phyloP scores from a whole-genome alignment of 768 basidiomycete species.

The Termitomyces sp. region DNA sequence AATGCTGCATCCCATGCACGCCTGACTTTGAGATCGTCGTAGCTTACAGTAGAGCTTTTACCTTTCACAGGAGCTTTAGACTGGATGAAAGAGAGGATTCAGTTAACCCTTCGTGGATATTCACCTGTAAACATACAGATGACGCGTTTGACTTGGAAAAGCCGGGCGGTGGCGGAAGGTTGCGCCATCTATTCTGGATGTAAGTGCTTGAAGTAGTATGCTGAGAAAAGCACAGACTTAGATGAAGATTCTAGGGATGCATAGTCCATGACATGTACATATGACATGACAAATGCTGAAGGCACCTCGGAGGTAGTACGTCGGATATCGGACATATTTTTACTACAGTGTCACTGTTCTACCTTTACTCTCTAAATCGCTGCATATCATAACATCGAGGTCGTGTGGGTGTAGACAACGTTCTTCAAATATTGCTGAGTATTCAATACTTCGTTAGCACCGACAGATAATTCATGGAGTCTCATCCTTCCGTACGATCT shows the following conservation, averaged over 20 bases:
- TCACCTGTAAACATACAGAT: conserved; percentile 22
- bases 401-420: not conserved
- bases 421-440: not conserved
- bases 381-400: not conserved
- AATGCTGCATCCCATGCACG: conserved; percentile 86
- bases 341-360: not conserved
- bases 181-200: conserved; percentile 43
- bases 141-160: conserved; percentile 42
- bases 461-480: conserved; percentile 12
- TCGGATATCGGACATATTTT: conserved; percentile 10
- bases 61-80: conserved; percentile 33
- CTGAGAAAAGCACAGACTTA: conserved; percentile 19
- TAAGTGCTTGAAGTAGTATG: not conserved
- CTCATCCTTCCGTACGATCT: conserved; percentile 18
- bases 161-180: conserved; percentile 63
- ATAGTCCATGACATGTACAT: conserved; percentile 27
- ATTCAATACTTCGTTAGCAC: not conserved
- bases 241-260: conserved; percentile 33
- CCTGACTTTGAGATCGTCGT: conserved; percentile 65
- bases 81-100: conserved; percentile 23
- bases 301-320: conserved; percentile 1
- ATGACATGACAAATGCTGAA: not conserved
- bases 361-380: not conserved
- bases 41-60: conserved; percentile 32
- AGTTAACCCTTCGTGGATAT: not conserved